Conservation (phyloP, 1,284 basidiomycete species). For the Coriolopsis trogii region DNA sequence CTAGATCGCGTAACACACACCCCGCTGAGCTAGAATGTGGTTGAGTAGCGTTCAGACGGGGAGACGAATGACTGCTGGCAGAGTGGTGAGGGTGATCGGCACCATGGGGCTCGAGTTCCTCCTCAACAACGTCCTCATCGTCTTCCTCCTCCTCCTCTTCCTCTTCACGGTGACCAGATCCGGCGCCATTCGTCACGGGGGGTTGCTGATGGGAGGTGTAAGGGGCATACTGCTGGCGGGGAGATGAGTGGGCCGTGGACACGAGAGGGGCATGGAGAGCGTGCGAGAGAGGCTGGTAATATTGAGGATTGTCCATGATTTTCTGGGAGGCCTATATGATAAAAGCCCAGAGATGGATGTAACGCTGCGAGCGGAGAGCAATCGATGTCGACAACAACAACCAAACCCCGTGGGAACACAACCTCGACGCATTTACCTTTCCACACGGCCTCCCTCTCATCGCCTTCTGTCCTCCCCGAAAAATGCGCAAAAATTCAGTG, state of each 20-base stretch:
- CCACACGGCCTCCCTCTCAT: conserved; percentile 21
- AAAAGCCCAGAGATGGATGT: conserved; percentile 32
- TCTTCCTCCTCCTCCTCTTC: conserved; percentile 68
- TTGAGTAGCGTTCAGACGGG: conserved; percentile 30
- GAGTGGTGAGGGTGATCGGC: conserved; percentile 28
- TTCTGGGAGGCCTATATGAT: conserved; percentile 27
- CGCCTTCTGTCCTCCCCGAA: conserved; percentile 4
- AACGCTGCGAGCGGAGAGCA: conserved; percentile 32
- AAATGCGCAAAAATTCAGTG: conserved; percentile 5
- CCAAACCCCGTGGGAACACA: conserved; percentile 33
- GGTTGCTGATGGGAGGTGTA: conserved; percentile 32
- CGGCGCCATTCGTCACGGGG: conserved; percentile 30
- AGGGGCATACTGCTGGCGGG: conserved; percentile 30
- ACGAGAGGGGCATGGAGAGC: conserved; percentile 62
- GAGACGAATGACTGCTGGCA: conserved; percentile 33
- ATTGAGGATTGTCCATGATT: conserved; percentile 74
- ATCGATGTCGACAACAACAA: conserved; percentile 32
- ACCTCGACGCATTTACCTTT: conserved; percentile 18
- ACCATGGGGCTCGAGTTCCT: conserved; percentile 55
- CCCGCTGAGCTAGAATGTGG: conserved; percentile 31
- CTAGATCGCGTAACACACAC: conserved; percentile 34
- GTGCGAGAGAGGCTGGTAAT: conserved; percentile 79
- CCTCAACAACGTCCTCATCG: conserved; percentile 70
- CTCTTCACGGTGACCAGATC: conserved; percentile 36
- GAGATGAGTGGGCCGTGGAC: conserved; percentile 28